These are phyloP conservation scores for Torrubiella hemipterigena DNA, from an alignment of 2,329 filamentous ascomycete species.

Conservation along the genomic window DNA sequence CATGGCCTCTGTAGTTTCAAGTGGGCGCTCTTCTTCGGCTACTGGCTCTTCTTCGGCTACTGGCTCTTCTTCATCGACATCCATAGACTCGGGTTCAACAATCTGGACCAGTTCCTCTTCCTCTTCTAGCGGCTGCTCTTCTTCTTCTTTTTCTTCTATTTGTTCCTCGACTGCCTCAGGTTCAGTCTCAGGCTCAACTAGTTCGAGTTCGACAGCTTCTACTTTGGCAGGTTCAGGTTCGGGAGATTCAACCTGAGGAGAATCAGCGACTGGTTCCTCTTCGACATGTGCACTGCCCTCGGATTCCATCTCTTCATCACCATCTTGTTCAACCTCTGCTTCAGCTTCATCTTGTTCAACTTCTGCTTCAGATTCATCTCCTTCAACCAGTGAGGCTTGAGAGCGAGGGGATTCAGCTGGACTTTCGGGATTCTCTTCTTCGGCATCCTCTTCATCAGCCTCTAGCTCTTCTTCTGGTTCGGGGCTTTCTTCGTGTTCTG, in stretches of 20 bases:
- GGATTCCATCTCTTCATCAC: slow-evolving; percentile 1
- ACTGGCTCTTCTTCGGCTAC: too few species aligned
- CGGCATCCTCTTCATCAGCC: slow-evolving; percentile 1
- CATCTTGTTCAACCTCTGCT: slow-evolving; percentile 2
- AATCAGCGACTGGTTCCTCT: too few species aligned
- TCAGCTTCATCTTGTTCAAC: slow-evolving; percentile 4
- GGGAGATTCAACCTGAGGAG: too few species aligned
- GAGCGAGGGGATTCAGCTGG: too few species aligned
- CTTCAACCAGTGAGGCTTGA: too few species aligned
- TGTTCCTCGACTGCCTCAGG: neutral
- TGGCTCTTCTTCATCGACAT: neutral
- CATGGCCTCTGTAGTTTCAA: too few species aligned
- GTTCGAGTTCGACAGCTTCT: neutral
- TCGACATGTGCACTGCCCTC: neutral
- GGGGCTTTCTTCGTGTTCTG: neutral
- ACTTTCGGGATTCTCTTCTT: neutral
- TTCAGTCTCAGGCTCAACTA: neutral
- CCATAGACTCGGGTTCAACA: neutral
- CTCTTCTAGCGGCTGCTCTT: neutral
- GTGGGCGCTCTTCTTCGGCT: too few species aligned
- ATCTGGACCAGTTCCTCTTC: neutral
- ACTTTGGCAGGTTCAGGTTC: neutral
- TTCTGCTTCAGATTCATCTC: neutral
- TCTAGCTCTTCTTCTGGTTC: neutral
- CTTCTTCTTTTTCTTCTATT: slow-evolving; percentile 4